phyloP scores from a whole-genome alignment of 768 basidiomycete genomes.

The Lentinula detonsa region DNA sequence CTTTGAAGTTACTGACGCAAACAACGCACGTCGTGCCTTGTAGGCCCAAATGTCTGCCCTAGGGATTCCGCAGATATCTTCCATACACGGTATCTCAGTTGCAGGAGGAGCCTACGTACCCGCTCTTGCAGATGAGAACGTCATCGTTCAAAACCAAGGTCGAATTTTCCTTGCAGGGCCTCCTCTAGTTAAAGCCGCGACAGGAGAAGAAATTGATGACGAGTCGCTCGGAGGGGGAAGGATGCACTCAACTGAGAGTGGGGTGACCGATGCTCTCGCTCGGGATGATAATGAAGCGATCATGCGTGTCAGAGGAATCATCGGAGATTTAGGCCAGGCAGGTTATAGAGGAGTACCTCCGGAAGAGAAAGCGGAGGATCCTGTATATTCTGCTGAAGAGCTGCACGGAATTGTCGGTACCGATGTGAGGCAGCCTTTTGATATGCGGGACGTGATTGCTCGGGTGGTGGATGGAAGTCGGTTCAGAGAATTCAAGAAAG shows the following conservation, averaged over 20 bases:
- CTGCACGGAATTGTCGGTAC: slow-evolving; percentile 90
- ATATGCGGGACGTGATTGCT: slow-evolving; percentile 92
- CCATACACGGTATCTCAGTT: slow-evolving; percentile 92
- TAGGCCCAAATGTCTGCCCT: slow-evolving; percentile 92
- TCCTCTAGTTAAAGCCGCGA: slow-evolving; percentile 91
- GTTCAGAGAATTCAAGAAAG: slow-evolving; percentile 94
- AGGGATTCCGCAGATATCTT: slow-evolving; percentile 85
- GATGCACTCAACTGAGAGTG: slow-evolving; percentile 90
- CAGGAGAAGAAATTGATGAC: slow-evolving; percentile 89
- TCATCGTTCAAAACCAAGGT: slow-evolving; percentile 87
- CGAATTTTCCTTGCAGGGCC: slow-evolving; percentile 94
- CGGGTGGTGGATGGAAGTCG: slow-evolving; percentile 87
- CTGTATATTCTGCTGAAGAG: slow-evolving; percentile 75
- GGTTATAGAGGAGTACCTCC: slow-evolving; percentile 31
- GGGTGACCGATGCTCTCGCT: slow-evolving; percentile 87
- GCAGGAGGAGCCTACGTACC: slow-evolving; percentile 94
- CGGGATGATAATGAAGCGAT: slow-evolving; percentile 83
- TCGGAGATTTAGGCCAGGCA: slow-evolving; percentile 71
- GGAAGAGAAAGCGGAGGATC: slow-evolving; percentile 61
- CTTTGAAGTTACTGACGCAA: neutral
- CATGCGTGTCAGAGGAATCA: slow-evolving; percentile 66
- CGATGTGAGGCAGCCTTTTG: slow-evolving; percentile 82
- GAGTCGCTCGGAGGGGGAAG: slow-evolving; percentile 86
- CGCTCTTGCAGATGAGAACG: slow-evolving; percentile 94
- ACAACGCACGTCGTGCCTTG: slow-evolving; percentile 6